Percentiles rank a stretch among this genome's conserved stretches.
Evolutionary conservation across 1,284 basidiomycete species (phyloP).

Genomic region (Heterobasidion parviporum): DNA sequence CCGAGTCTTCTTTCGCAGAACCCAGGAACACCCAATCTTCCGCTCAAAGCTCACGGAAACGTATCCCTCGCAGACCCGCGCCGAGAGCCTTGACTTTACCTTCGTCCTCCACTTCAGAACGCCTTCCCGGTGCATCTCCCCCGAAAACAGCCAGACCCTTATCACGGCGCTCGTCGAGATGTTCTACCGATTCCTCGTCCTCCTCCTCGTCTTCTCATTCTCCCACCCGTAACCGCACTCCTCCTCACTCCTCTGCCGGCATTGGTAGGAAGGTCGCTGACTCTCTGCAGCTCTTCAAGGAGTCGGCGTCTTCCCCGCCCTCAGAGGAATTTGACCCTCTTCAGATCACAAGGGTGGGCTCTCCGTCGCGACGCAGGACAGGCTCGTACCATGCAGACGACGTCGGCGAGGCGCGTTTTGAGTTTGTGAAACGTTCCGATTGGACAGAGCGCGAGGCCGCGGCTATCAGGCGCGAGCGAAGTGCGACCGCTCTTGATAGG

Average conservation of each 20-base stretch:
- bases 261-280: conserved; percentile 76
- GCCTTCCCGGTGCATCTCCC: conserved; percentile 10
- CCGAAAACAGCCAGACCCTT: conserved; percentile 26
- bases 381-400: conserved; percentile 38
- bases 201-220: conserved; percentile 39
- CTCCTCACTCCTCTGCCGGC: conserved; percentile 28
- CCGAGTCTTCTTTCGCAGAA: background rate
- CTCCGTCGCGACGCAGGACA: conserved; percentile 28
- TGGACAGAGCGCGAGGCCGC: conserved; percentile 72
- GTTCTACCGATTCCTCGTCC: conserved; percentile 16
- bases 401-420: conserved; percentile 58
- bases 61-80: conserved; percentile 4
- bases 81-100: conserved; percentile 8
- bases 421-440: conserved; percentile 75
- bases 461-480: conserved; percentile 57
- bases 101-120: conserved; percentile 1
- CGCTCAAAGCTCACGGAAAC: conserved; percentile 13
- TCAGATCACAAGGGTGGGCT: conserved; percentile 19
- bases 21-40: conserved; percentile 10
- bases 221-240: conserved; percentile 14
- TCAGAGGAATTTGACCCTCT: conserved; percentile 30
- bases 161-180: conserved; percentile 24
- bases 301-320: conserved; percentile 41
- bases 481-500: conserved; percentile 48
- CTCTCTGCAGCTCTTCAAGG: conserved; percentile 71